These are phyloP conservation scores for Immersiporthe knoxdaviesiana DNA, from an alignment of 2,329 filamentous ascomycete species.

Conservation along the genomic window DNA sequence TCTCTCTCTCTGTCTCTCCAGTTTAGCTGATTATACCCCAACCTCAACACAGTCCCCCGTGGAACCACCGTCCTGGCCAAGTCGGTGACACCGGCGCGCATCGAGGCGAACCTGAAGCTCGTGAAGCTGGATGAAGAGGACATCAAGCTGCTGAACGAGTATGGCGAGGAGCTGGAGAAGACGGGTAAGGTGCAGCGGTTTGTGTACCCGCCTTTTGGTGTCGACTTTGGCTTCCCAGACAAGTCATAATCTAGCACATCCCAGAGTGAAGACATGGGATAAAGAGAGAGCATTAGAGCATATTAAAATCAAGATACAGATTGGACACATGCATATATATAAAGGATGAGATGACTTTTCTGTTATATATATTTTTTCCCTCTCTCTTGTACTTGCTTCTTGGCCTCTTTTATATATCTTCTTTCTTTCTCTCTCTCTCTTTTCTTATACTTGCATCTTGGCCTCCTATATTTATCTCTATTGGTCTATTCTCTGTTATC, in stretches of 20 bases:
- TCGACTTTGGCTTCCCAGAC: conserved; percentile 75
- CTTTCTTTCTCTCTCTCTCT: neutral
- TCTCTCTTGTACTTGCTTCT: neutral
- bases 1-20: neutral
- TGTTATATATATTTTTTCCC: neutral
- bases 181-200: conserved; percentile 61
- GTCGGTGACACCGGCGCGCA: conserved; percentile 69
- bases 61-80: conserved; percentile 74
- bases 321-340: neutral
- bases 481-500: conserved; percentile 1
- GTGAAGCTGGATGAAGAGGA: conserved; percentile 68
- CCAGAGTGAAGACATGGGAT: neutral
- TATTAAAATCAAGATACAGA: neutral
- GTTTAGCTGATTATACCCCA: neutral
- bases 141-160: conserved; percentile 57
- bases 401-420: no score
- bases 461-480: no score
- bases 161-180: conserved; percentile 53
- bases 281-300: neutral
- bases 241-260: conserved; percentile 43
- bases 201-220: conserved; percentile 70
- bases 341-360: neutral
- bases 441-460: no score
- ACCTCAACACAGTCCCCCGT: conserved; percentile 58
- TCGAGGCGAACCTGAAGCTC: conserved; percentile 70